Conservation (phyloP, 345 rosid species). For the rapeseed (Brassica napus) region DNA sequence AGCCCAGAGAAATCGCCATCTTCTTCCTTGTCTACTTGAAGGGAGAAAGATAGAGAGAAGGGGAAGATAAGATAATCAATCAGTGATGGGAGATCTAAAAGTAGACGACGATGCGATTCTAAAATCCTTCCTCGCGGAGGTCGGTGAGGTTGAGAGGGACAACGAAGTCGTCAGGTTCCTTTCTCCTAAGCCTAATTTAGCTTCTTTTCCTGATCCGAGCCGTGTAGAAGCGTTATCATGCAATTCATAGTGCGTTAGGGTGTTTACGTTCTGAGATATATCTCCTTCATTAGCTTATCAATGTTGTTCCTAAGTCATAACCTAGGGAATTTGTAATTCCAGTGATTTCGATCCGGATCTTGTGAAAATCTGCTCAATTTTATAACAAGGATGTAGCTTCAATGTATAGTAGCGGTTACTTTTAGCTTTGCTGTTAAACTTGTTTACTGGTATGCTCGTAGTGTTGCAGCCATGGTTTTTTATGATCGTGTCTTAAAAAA, state of each 20-base stretch:
- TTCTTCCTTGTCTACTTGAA: constrained; percentile 11
- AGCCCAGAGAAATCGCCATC: constrained; percentile 12
- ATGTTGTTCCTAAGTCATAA: background rate
- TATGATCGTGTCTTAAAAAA: background rate
- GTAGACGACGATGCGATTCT: constrained; percentile 77
- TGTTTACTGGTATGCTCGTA: background rate
- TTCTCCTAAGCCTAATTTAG: background rate
- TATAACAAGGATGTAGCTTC: background rate
- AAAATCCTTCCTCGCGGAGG: constrained; percentile 94
- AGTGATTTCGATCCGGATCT: background rate
- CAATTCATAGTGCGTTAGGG: constrained; percentile 36
- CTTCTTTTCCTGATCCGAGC: constrained; percentile 25
- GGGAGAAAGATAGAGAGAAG: background rate
- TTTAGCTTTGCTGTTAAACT: background rate
- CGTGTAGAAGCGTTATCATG: background rate
- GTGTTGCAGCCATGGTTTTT: background rate
- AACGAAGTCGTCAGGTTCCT: constrained; percentile 86
- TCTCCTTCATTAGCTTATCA: background rate
- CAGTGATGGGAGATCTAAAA: constrained; percentile 55
- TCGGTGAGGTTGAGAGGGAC: constrained; percentile 93
- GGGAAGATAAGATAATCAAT: background rate
- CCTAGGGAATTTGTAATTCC: background rate
- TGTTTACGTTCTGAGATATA: constrained; percentile 13
- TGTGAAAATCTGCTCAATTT: constrained; percentile 5
- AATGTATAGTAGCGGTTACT: background rate